These are phyloP conservation scores for Lagenidium giganteum DNA, from an alignment of 352 stramenopile genomes.

Conservation along the genomic window DNA sequence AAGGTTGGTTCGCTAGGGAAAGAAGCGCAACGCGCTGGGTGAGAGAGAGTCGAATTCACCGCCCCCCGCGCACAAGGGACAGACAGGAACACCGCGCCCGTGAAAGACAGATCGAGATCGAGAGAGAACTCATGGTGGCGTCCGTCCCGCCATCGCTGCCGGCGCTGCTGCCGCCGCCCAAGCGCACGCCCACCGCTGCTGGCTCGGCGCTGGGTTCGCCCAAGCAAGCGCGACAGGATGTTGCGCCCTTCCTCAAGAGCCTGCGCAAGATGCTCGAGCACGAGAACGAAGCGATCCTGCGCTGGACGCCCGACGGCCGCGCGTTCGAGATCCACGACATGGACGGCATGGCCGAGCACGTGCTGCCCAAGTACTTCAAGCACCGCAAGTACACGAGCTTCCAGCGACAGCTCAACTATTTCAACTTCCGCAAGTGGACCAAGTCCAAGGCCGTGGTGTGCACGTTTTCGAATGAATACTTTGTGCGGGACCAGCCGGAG, in stretches of 20 bases:
- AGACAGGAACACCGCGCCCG: too few relatives aligned
- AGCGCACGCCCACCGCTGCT: too few relatives aligned
- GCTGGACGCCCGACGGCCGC: constrained; percentile 22
- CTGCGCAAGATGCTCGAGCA: constrained; percentile 53
- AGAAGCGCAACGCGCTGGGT: too few relatives aligned
- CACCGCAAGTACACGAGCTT: constrained; percentile 84
- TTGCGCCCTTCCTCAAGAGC: constrained; percentile 67
- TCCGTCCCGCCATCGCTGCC: too few relatives aligned
- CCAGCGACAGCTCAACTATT: constrained; percentile 86
- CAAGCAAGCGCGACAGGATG: too few relatives aligned
- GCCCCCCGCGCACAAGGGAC: too few relatives aligned
- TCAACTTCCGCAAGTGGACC: constrained; percentile 45
- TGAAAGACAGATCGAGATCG: too few relatives aligned
- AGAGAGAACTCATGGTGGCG: too few relatives aligned
- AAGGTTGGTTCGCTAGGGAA: too few relatives aligned
- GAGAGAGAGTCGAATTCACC: too few relatives aligned
- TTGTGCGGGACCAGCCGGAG: constrained; percentile 61
- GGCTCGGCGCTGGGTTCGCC: too few relatives aligned
- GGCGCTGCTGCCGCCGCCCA: too few relatives aligned
- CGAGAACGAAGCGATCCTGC: constrained; percentile 33
- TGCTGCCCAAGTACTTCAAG: constrained; percentile 83
- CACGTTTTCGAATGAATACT: constrained; percentile 47
- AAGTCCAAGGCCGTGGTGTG: constrained; percentile 30
- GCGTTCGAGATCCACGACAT: constrained; percentile 36
- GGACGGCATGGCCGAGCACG: constrained; percentile 38